Percentiles rank a stretch among this genome's conserved stretches.
phyloP scores from a whole-genome alignment of 805 yeast species.

The Barnettozyma sucrosica region DNA sequence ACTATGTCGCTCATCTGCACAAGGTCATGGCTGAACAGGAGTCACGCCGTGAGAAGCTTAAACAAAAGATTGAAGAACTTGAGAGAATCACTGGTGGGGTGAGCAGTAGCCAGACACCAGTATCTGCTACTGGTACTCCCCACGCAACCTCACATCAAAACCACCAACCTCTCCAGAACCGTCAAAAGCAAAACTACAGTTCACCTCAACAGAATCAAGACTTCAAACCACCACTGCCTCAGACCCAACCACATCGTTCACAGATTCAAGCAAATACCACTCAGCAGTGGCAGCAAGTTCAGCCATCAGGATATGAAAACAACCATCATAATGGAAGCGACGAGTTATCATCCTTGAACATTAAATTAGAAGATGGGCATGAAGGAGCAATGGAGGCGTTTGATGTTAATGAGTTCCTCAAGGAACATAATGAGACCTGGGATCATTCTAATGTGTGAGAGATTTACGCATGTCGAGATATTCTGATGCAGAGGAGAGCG shows the following conservation, averaged over 20 bases:
- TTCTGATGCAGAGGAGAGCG: not conserved
- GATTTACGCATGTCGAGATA: not conserved
- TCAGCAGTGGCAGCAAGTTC: not conserved
- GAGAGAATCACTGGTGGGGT: constrained; percentile 21
- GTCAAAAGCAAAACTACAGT: not conserved
- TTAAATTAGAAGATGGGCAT: constrained; percentile 23
- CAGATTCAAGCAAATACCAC: constrained; percentile 1
- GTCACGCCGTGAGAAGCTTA: constrained; percentile 37
- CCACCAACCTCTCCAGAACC: not conserved
- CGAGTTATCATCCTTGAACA: constrained; percentile 6
- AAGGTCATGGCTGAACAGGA: constrained; percentile 56
- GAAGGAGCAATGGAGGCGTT: constrained; percentile 10
- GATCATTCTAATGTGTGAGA: constrained; percentile 8
- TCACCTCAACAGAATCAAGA: not conserved
- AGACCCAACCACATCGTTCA: not conserved
- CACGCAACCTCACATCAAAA: not conserved
- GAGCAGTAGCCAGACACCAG: constrained; percentile 5
- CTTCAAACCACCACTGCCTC: not conserved
- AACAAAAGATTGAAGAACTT: constrained; percentile 32
- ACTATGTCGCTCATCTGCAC: constrained; percentile 63
- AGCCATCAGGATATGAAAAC: not conserved
- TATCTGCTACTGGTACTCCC: not conserved
- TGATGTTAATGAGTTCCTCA: constrained; percentile 24
- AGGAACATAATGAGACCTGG: constrained; percentile 18
- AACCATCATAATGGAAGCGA: not conserved